phyloP scores from a whole-genome alignment of 164 flowering plant species.

The Echeveria elegans region DNA sequence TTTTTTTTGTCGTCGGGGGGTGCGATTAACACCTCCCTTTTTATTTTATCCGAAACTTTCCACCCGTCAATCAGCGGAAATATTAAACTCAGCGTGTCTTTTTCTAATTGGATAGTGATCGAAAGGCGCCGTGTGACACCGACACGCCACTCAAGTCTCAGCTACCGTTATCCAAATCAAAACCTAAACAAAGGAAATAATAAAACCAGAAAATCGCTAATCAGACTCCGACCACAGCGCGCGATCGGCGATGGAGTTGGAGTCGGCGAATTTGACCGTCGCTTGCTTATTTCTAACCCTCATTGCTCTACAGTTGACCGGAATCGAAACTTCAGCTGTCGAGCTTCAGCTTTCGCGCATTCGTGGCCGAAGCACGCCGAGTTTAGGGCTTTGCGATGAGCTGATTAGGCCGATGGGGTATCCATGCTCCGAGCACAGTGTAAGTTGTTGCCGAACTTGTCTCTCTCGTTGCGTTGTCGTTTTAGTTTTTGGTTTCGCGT shows the following conservation, averaged over 20 bases:
- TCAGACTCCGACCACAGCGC: neutral
- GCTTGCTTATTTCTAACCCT: neutral
- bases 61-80: too few species aligned
- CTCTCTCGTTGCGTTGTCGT: neutral
- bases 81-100: too few species aligned
- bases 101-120: too few species aligned
- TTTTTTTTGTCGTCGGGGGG: too few species aligned
- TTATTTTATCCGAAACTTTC: too few species aligned
- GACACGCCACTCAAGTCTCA: neutral
- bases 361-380: slow-evolving; percentile 1
- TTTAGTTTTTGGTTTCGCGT: too few species aligned
- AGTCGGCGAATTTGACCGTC: too few species aligned
- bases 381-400: slow-evolving; percentile 1
- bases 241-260: neutral
- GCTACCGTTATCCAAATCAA: neutral
- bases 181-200: too few species aligned
- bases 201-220: too few species aligned
- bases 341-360: neutral
- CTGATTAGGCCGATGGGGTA: slow-evolving; percentile 9
- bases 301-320: neutral
- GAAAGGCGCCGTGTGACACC: too few species aligned
- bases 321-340: neutral
- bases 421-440: slow-evolving; percentile 8
- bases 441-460: neutral
- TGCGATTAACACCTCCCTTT: too few species aligned